A percentile compares a stretch with the other conserved stretches of the same genome.
These are phyloP conservation scores for Capsicum chinense DNA, from an alignment of 257 asterid species.

Conservation along the genomic window DNA sequence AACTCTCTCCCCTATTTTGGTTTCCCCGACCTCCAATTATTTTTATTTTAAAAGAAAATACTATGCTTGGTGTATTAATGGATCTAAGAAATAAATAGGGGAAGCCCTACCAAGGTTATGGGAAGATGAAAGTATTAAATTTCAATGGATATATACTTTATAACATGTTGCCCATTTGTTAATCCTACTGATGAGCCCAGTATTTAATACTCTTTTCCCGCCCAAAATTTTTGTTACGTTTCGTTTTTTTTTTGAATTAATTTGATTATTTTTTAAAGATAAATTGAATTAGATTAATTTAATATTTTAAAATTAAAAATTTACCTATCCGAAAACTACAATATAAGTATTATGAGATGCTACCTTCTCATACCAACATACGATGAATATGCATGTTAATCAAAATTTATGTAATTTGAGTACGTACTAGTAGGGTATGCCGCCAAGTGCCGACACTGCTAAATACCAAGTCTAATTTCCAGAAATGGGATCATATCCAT, in stretches of 20 bases:
- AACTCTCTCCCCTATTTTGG: too few relatives aligned
- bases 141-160: background rate
- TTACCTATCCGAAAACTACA: background rate
- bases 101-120: background rate
- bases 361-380: too few relatives aligned
- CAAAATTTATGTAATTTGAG: background rate
- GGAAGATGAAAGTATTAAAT: background rate
- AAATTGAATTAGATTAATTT: background rate
- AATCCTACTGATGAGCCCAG: background rate
- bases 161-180: background rate
- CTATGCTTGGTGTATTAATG: background rate
- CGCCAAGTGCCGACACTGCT: background rate
- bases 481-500: background rate
- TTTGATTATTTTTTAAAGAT: fast-evolving
- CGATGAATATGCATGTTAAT: too few relatives aligned
- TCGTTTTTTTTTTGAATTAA: background rate
- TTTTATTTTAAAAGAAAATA: too few relatives aligned
- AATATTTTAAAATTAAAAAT: background rate
- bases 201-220: background rate
- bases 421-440: background rate
- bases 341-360: too few relatives aligned
- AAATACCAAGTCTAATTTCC: background rate
- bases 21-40: too few relatives aligned
- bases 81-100: background rate
- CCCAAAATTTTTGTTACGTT: too few relatives aligned